A percentile compares a stretch with the other conserved stretches of the same genome.
Conservation (phyloP, 495 filamentous ascomycete species). For the Penicillium steckii region DNA sequence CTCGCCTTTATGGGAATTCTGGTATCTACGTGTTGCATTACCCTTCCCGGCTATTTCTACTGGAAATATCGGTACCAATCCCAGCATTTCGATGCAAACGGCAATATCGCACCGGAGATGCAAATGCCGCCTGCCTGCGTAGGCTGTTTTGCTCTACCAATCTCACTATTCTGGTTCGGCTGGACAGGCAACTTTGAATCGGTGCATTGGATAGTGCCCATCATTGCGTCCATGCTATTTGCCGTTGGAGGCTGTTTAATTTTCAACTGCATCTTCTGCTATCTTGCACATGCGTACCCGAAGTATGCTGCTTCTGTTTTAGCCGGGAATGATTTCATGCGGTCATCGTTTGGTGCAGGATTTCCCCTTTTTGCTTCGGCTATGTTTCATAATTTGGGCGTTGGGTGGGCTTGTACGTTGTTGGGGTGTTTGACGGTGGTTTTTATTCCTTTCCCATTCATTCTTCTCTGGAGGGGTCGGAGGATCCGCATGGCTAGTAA, state of each 20-base stretch:
- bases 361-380: slow-evolving; percentile 47
- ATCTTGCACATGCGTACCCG: slow-evolving; percentile 47
- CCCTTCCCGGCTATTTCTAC: slow-evolving; percentile 45
- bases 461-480: slow-evolving; percentile 29
- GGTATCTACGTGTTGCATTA: slow-evolving; percentile 32
- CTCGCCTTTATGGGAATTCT: slow-evolving; percentile 53
- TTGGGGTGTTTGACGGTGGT: slow-evolving; percentile 54
- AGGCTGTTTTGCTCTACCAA: slow-evolving; percentile 48
- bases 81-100: slow-evolving; percentile 36
- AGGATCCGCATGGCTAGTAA: slow-evolving; percentile 25
- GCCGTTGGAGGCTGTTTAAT: slow-evolving; percentile 52
- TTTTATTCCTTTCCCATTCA: slow-evolving; percentile 40
- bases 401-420: slow-evolving; percentile 60
- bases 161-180: slow-evolving; percentile 60
- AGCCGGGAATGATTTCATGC: slow-evolving; percentile 51
- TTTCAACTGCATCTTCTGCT: slow-evolving; percentile 51
- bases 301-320: slow-evolving; percentile 47
- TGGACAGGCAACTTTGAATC: slow-evolving; percentile 52
- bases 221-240: slow-evolving; percentile 54
- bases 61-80: slow-evolving; percentile 42
- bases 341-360: slow-evolving; percentile 46
- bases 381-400: slow-evolving; percentile 59
- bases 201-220: slow-evolving; percentile 60
- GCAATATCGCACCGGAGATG: slow-evolving; percentile 38
- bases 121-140: slow-evolving; percentile 49